These are phyloP conservation scores for Candida sanyiensis DNA, from an alignment of 805 yeast genomes.

Conservation along the genomic window DNA sequence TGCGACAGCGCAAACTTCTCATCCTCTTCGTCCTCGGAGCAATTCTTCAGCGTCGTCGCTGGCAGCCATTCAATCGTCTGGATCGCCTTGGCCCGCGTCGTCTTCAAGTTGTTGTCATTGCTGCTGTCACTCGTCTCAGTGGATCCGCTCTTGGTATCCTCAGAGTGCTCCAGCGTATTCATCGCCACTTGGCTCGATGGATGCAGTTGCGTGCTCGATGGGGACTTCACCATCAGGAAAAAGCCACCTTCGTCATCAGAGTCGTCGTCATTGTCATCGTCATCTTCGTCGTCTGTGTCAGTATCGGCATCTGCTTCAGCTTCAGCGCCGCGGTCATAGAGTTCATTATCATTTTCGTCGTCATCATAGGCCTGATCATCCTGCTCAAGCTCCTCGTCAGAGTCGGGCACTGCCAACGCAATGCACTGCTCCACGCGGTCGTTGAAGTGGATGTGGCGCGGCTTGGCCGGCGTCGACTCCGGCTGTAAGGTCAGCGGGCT, in stretches of 20 bases:
- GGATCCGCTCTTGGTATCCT: conserved; percentile 1
- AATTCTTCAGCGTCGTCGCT: conserved; percentile 77
- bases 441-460: conserved; percentile 72
- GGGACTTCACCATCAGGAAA: conserved; percentile 50
- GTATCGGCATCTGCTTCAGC: not conserved
- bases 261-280: conserved; percentile 26
- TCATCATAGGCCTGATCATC: conserved; percentile 21
- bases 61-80: conserved; percentile 77
- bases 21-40: conserved; percentile 54
- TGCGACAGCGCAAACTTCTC: conserved; percentile 56
- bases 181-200: conserved; percentile 11
- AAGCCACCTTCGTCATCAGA: conserved; percentile 66
- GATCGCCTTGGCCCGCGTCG: conserved; percentile 1
- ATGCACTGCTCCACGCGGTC: conserved; percentile 94
- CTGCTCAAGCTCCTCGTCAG: conserved; percentile 19
- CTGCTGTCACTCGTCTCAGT: not conserved
- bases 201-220: conserved; percentile 29
- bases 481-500: conserved; percentile 4
- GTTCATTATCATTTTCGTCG: conserved; percentile 13
- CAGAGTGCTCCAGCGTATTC: conserved; percentile 1
- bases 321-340: too few relatives aligned
- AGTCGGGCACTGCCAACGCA: conserved; percentile 40
- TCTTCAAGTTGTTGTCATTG: not conserved
- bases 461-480: conserved; percentile 7
- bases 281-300: conserved; percentile 25